Evolutionary conservation across 768 basidiomycete species (phyloP).

Genomic region (Kwoniella europaea): DNA sequence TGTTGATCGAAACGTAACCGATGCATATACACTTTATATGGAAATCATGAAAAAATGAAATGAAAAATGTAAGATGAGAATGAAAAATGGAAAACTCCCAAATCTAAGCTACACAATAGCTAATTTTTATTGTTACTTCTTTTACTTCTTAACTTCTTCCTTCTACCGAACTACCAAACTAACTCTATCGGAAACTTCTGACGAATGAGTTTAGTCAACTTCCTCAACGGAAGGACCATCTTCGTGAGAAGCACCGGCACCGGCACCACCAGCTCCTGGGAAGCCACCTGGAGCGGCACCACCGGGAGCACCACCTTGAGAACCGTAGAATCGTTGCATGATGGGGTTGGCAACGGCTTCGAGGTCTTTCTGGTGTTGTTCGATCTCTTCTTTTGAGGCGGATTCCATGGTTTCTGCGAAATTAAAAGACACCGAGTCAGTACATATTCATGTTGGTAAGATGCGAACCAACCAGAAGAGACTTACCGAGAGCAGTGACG

Average conservation of each 20-base stretch:
- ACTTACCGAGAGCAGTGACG: conserved; percentile 71
- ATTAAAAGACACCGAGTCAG: neutral
- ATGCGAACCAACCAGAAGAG: too few relatives aligned
- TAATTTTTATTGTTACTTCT: too few relatives aligned
- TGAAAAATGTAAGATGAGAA: too few relatives aligned
- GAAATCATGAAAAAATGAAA: too few relatives aligned
- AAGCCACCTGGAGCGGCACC: conserved; percentile 69
- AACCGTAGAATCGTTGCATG: conserved; percentile 64
- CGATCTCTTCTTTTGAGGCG: conserved; percentile 92
- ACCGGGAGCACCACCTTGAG: conserved; percentile 64
- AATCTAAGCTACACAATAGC: too few relatives aligned
- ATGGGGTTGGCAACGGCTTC: conserved; percentile 76
- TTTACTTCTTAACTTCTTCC: too few relatives aligned
- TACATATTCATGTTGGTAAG: too few relatives aligned
- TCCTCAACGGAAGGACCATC: conserved; percentile 91
- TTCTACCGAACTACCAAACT: neutral
- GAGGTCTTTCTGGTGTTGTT: conserved; percentile 88
- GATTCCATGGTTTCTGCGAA: conserved; percentile 74
- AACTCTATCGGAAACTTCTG: neutral
- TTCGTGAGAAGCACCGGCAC: conserved; percentile 50
- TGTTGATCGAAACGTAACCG: neutral
- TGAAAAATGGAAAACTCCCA: too few relatives aligned
- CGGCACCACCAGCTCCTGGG: conserved; percentile 62
- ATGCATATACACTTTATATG: neutral
- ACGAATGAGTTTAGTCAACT: conserved; percentile 62